These are phyloP conservation scores for Talaromyces liani DNA, from an alignment of 495 filamentous ascomycete genomes.

Conservation along the genomic window DNA sequence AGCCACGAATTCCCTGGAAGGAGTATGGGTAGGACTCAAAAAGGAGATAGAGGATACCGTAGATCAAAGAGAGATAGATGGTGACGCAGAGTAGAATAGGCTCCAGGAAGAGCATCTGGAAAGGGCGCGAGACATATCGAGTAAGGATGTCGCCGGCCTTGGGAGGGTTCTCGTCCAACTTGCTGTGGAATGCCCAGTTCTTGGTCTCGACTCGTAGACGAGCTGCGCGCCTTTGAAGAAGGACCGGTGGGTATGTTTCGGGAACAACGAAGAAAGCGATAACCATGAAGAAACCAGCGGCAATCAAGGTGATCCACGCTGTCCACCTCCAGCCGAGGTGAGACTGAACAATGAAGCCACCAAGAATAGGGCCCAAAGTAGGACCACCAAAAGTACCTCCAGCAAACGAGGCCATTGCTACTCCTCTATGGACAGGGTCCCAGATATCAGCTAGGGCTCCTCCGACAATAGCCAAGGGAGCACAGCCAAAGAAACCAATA, in stretches of 20 bases:
- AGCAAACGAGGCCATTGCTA: constrained; percentile 52
- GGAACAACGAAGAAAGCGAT: constrained; percentile 44
- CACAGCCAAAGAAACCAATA: constrained; percentile 53
- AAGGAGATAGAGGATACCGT: constrained; percentile 57
- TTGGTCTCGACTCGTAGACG: constrained; percentile 51
- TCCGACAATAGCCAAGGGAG: constrained; percentile 54
- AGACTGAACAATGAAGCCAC: constrained; percentile 49
- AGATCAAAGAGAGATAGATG: constrained; percentile 45
- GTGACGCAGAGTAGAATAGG: constrained; percentile 52
- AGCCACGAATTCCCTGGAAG: constrained; percentile 46
- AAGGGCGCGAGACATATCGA: constrained; percentile 52
- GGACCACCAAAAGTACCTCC: constrained; percentile 50
- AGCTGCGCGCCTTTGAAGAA: constrained; percentile 49
- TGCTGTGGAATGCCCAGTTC: constrained; percentile 53
- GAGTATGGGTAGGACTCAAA: constrained; percentile 55
- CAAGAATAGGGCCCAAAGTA: constrained; percentile 37
- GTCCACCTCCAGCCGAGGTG: constrained; percentile 60
- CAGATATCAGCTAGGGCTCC: constrained; percentile 58
- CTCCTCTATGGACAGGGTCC: constrained; percentile 49
- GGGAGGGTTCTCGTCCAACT: constrained; percentile 47
- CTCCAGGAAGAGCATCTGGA: constrained; percentile 51
- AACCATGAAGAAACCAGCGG: constrained; percentile 40
- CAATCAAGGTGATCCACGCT: constrained; percentile 56
- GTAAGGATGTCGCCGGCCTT: constrained; percentile 35
- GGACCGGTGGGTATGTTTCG: constrained; percentile 53